Evolutionary conservation across 2,329 filamentous ascomycete species (phyloP).

Genomic region (Ophiostoma sp.): DNA sequence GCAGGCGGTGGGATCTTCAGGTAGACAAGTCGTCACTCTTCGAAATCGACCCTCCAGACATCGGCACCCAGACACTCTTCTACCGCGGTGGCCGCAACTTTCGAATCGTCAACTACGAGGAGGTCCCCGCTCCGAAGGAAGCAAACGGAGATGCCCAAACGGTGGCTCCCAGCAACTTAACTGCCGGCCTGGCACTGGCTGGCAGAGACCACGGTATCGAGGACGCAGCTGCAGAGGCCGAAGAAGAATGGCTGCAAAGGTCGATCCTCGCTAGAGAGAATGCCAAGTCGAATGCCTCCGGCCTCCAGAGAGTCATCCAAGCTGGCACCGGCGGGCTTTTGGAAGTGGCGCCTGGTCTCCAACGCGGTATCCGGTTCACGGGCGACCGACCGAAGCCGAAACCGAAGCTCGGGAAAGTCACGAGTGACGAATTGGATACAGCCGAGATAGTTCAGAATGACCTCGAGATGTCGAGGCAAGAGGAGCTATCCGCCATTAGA

Average conservation of each 20-base stretch:
- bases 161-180: conserved; percentile 52
- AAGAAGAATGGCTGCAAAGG: conserved; percentile 46
- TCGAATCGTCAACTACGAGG: conserved; percentile 85
- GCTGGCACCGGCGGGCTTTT: conserved; percentile 71
- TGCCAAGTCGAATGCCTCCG: conserved; percentile 22
- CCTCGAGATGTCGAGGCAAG: conserved; percentile 42
- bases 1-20: conserved; percentile 67
- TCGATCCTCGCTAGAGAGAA: conserved; percentile 30
- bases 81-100: conserved; percentile 87
- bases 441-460: conserved; percentile 65
- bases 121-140: conserved; percentile 88
- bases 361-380: conserved; percentile 67
- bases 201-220: conserved; percentile 37
- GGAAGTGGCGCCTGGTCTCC: conserved; percentile 74
- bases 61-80: conserved; percentile 90
- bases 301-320: conserved; percentile 67
- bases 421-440: conserved; percentile 51
- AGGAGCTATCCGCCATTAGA: conserved; percentile 25
- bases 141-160: conserved; percentile 91
- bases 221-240: conserved; percentile 75
- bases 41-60: conserved; percentile 82
- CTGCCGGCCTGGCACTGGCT: conserved; percentile 32
- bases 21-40: conserved; percentile 80
- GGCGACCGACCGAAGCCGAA: conserved; percentile 48
- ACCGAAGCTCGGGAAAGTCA: conserved; percentile 37